Conservation (phyloP, 1,284 basidiomycete species). For the Trichosporon faecale region DNA sequence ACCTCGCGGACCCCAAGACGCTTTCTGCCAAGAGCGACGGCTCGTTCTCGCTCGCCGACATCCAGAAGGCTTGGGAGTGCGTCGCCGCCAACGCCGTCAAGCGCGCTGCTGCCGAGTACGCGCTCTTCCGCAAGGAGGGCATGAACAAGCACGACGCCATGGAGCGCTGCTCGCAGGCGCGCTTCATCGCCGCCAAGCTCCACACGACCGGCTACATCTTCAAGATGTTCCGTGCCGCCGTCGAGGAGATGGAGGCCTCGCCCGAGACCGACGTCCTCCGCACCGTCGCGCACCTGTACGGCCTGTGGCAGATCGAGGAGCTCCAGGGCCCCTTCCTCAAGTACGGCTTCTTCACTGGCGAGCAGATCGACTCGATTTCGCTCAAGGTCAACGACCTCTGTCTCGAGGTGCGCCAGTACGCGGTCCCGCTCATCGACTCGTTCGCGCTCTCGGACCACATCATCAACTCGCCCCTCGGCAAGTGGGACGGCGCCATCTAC, state of each 20-base stretch:
- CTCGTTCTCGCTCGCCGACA: slow-evolving; percentile 54
- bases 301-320: slow-evolving; percentile 60
- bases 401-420: slow-evolving; percentile 54
- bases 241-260: slow-evolving; percentile 27
- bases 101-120: slow-evolving; percentile 57
- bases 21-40: slow-evolving; percentile 53
- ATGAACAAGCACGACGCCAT: slow-evolving; percentile 57
- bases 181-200: slow-evolving; percentile 58
- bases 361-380: slow-evolving; percentile 55
- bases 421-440: slow-evolving; percentile 57
- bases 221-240: slow-evolving; percentile 50
- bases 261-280: slow-evolving; percentile 46
- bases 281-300: slow-evolving; percentile 52
- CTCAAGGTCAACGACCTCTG: slow-evolving; percentile 55
- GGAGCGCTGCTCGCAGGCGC: slow-evolving; percentile 57
- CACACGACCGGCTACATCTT: slow-evolving; percentile 51
- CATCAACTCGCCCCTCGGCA: slow-evolving; percentile 59
- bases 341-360: slow-evolving; percentile 54
- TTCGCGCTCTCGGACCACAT: slow-evolving; percentile 59
- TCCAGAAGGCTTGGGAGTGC: slow-evolving; percentile 56
- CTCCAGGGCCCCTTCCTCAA: slow-evolving; percentile 59
- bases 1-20: slow-evolving; percentile 53
- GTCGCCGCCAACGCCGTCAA: slow-evolving; percentile 58
- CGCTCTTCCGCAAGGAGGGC: slow-evolving; percentile 51
- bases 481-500: slow-evolving; percentile 55